Conservation (phyloP, 83 land plant species). For the Thuja plicata region DNA sequence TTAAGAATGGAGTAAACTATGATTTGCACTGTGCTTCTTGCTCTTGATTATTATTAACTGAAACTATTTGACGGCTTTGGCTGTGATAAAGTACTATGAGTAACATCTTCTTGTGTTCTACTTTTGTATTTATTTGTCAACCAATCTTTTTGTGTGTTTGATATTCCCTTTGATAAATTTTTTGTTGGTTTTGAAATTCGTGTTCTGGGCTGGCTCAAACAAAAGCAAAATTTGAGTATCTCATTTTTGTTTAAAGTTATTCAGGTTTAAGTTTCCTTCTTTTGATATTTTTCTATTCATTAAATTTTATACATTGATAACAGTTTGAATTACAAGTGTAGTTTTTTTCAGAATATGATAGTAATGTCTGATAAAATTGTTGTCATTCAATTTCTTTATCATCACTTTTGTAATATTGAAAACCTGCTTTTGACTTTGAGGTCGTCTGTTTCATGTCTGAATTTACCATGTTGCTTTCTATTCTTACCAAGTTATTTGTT, state of each 20-base stretch:
- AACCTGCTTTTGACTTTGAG: neutral
- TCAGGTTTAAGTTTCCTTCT: neutral
- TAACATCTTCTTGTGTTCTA: neutral
- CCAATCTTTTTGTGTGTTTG: neutral
- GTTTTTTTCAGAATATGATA: neutral
- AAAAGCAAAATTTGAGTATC: neutral
- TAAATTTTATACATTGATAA: neutral
- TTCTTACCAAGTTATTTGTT: neutral
- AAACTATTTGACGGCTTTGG: neutral
- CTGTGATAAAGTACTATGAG: neutral
- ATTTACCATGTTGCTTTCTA: neutral
- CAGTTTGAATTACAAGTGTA: neutral
- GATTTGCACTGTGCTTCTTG: neutral
- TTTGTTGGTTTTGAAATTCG: neutral
- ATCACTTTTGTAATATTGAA: neutral
- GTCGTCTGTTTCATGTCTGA: neutral
- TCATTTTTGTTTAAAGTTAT: neutral
- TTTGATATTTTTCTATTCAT: no score
- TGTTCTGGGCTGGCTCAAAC: neutral
- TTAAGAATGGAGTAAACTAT: neutral
- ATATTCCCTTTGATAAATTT: neutral
- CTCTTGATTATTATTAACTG: neutral
- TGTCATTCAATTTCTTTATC: neutral
- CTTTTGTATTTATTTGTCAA: neutral
- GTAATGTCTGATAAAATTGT: neutral